Evolutionary conservation across 495 filamentous ascomycete genomes (phyloP).

Genomic region (Aspergillus biplanus): DNA sequence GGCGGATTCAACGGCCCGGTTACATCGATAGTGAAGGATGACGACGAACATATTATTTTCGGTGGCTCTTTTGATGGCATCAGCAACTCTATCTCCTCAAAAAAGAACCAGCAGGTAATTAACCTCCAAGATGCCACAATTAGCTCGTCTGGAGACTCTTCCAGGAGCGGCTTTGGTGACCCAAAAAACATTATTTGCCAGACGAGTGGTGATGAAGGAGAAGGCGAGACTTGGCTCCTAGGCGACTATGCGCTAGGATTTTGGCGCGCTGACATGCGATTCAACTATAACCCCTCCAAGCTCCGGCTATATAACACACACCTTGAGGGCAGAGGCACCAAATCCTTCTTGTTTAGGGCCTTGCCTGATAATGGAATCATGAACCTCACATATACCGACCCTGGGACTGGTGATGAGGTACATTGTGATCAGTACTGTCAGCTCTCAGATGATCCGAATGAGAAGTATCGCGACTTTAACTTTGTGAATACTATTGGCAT

Average conservation of each 20-base stretch:
- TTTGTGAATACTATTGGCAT: slow-evolving; percentile 90
- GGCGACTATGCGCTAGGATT: slow-evolving; percentile 77
- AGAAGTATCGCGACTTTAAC: slow-evolving; percentile 82
- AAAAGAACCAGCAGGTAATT: slow-evolving; percentile 72
- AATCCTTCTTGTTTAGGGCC: slow-evolving; percentile 80
- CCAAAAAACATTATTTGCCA: slow-evolving; percentile 87
- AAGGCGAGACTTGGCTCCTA: slow-evolving; percentile 82
- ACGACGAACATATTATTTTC: slow-evolving; percentile 84
- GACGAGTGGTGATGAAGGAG: slow-evolving; percentile 61
- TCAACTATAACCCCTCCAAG: slow-evolving; percentile 82
- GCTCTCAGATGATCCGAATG: slow-evolving; percentile 64
- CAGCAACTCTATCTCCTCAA: slow-evolving; percentile 73
- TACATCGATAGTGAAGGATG: slow-evolving; percentile 76
- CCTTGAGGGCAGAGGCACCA: slow-evolving; percentile 81
- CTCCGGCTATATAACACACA: slow-evolving; percentile 90
- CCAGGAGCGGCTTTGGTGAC: slow-evolving; percentile 68
- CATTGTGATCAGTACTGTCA: slow-evolving; percentile 80
- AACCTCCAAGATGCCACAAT: slow-evolving; percentile 81
- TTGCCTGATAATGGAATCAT: slow-evolving; percentile 88
- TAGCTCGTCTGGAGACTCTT: slow-evolving; percentile 62
- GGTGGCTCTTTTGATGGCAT: slow-evolving; percentile 89
- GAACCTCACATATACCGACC: slow-evolving; percentile 91
- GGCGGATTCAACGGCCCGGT: slow-evolving; percentile 94
- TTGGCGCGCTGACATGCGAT: slow-evolving; percentile 83
- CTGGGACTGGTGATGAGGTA: slow-evolving; percentile 61